Conservation (phyloP, 2,329 filamentous ascomycete genomes). For the Allantophomopsis lycopodina region DNA sequence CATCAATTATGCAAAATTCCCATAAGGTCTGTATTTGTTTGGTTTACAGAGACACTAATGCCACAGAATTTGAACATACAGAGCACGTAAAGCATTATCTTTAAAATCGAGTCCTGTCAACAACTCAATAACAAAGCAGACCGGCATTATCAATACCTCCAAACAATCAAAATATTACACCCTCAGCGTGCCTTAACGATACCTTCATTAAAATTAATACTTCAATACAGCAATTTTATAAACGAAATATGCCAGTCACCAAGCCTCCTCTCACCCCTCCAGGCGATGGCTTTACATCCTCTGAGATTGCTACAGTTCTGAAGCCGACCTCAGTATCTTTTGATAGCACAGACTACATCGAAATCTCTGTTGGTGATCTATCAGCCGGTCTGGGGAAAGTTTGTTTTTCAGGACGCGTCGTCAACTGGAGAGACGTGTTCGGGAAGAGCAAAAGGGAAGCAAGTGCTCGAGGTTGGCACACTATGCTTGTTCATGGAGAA, state of each 20-base stretch:
- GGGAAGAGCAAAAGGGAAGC: slow-evolving; percentile 26
- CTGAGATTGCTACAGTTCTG: slow-evolving; percentile 25
- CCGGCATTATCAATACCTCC: no score
- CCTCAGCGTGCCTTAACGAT: no score
- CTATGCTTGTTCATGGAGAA: slow-evolving; percentile 40
- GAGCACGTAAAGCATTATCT: no score
- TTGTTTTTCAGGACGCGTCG: slow-evolving; percentile 37
- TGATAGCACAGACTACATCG: slow-evolving; percentile 31
- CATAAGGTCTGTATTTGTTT: no score
- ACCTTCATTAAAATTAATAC: no score
- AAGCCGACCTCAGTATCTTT: slow-evolving; percentile 23
- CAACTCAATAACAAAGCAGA: no score
- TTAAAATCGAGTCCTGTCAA: no score
- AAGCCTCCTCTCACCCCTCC: slow-evolving; percentile 21
- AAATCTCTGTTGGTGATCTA: slow-evolving; percentile 30
- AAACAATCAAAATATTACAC: no score
- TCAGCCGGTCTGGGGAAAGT: slow-evolving; percentile 33
- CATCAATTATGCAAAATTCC: no score
- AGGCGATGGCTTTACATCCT: slow-evolving; percentile 38
- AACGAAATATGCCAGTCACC: slow-evolving; percentile 6
- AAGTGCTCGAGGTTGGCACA: slow-evolving; percentile 34
- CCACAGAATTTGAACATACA: no score
- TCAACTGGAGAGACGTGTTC: slow-evolving; percentile 34
- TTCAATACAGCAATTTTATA: no score
- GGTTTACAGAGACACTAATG: no score